Base-by-base conservation (phyloP, 2,329 filamentous ascomycete genomes). In the Penicillium brasilianum region DNA sequence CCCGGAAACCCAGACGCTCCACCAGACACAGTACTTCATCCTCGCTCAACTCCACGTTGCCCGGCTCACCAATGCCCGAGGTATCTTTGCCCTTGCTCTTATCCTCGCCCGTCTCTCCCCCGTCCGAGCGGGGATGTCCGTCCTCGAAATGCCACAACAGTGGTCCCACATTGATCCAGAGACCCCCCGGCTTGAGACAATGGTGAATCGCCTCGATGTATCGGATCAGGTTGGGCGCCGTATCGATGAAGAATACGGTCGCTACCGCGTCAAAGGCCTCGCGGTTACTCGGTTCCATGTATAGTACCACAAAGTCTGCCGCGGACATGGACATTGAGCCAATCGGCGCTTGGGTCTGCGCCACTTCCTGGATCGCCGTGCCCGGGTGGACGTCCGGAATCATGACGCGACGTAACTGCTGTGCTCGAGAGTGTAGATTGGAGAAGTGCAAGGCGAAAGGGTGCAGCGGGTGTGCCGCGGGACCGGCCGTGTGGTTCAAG, bases 201-300 rank as follows among this genome's bases (percentile, higher is more conserved):
- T 90, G 86, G 44, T 80, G 81, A 57, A 98, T 91, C 1, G 93
- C 89, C 73, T 96, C 88, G 36, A 99, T 86, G 73, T 99, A 99
- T 2, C 90, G 87, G 57, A 98, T 90, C 34, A 97, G 76, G 74
- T 99, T 98, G 1, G 94, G 93, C 2, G 95, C 95, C 1, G 95
- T 99, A 75, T 99, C 96, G 60, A 99, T 89, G 80, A 99, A 99
- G 80, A 98, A 99, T 11, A 97, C 91, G 2, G 90, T 92, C 0
- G 91, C 88, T 1, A 98, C 92, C 1, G 90, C 93, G 71, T 97
- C 89, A 75, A 93, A 98, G 0, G 76, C 71, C 0, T 83, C 83
- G 9, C 79, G 76, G 68, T 91, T 86, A 0, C 85, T 84, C 1
- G 85, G 81, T 60, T 88, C 83, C 28, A 83, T 85, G 75, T 99